Conservation (phyloP, 2,329 filamentous ascomycete species). For the Penicillium palitans region DNA sequence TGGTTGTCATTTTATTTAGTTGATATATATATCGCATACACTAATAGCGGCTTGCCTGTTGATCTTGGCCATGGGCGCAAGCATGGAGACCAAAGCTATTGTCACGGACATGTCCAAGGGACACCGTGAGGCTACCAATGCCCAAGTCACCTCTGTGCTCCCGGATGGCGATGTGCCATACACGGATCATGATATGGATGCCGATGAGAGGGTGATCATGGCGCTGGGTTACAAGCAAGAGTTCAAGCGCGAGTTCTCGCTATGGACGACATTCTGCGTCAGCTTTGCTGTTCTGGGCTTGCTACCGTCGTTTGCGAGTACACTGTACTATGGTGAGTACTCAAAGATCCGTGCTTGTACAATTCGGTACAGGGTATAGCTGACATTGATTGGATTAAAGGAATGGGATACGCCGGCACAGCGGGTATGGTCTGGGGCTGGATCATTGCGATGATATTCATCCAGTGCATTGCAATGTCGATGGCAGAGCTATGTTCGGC, state of each 20-base stretch:
- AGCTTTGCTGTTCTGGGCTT: conserved; percentile 72
- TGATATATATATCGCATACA: not conserved
- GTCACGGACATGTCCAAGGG: conserved; percentile 17
- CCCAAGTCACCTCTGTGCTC: conserved; percentile 40
- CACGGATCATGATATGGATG: conserved; percentile 37
- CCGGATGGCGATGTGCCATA: conserved; percentile 41
- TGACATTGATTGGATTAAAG: conserved; percentile 21
- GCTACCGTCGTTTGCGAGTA: conserved; percentile 70
- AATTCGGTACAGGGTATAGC: not conserved
- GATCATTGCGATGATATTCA: conserved; percentile 70
- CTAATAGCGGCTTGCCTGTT: too few species aligned
- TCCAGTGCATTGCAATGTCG: conserved; percentile 67
- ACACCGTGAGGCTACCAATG: conserved; percentile 30
- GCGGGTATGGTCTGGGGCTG: conserved; percentile 75
- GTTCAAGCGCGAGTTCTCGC: conserved; percentile 69
- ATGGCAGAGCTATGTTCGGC: conserved; percentile 72
- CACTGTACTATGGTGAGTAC: conserved; percentile 64
- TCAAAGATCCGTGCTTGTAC: not conserved
- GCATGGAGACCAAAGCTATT: conserved; percentile 14
- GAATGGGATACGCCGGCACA: conserved; percentile 57
- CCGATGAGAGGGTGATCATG: conserved; percentile 45
- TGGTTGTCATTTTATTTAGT: not conserved
- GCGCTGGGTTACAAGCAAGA: conserved; percentile 58
- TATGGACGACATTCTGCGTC: conserved; percentile 74
- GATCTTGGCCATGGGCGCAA: not conserved